A percentile compares a stretch with the other conserved stretches of the same genome.
These are phyloP conservation scores for Dacryopinax spathularia DNA, from an alignment of 768 basidiomycete species.

Conservation along the genomic window DNA sequence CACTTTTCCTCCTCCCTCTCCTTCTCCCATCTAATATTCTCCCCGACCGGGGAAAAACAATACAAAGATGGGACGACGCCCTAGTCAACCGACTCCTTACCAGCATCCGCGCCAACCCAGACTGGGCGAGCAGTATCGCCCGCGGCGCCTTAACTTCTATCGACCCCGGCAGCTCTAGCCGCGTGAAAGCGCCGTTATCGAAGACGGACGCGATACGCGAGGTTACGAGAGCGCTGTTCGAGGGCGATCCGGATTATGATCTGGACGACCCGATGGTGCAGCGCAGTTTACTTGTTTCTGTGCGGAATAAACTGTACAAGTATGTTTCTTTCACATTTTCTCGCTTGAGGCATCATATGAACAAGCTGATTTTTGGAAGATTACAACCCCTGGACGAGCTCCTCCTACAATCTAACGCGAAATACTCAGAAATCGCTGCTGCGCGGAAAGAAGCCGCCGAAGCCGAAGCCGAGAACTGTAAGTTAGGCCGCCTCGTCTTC, in stretches of 20 bases:
- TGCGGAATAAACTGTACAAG: conserved; percentile 1
- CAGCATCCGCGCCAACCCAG: neutral
- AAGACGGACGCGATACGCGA: neutral
- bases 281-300: neutral
- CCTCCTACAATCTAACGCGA: neutral
- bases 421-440: neutral
- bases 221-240: neutral
- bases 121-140: neutral
- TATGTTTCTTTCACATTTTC: neutral
- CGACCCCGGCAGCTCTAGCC: neutral
- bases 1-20: neutral
- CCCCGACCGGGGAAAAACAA: neutral
- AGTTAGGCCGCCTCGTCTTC: neutral
- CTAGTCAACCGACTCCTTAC: neutral
- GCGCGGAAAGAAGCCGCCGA: neutral
- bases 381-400: neutral
- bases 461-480: neutral
- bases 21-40: neutral
- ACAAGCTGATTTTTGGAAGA: neutral
- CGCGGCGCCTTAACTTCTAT: neutral
- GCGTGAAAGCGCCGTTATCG: neutral
- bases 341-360: neutral
- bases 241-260: neutral
- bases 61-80: neutral
- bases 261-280: neutral